phyloP scores from a whole-genome alignment of 73 alveolate genomes.

The Durusdinium trenchii region DNA sequence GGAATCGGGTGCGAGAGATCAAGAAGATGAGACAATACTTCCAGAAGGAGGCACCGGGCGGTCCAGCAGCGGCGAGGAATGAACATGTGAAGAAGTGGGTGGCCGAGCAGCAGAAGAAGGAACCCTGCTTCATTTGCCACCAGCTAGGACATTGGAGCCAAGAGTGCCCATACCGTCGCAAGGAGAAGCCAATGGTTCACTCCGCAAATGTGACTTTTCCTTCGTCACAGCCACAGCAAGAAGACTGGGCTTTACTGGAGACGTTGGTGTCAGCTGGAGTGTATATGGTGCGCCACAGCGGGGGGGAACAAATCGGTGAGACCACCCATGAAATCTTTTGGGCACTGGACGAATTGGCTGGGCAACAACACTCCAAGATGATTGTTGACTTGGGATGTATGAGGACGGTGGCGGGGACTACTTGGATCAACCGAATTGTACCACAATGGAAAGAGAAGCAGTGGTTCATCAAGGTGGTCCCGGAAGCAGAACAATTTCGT shows the following conservation, averaged over 20 bases:
- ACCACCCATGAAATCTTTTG: not conserved
- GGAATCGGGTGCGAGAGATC: not conserved
- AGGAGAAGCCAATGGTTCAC: no score
- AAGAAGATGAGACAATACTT: conserved; percentile 21
- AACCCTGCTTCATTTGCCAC: no score
- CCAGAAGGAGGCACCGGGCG: conserved; percentile 11
- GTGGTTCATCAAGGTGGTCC: no score
- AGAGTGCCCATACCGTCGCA: no score
- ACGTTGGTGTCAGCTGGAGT: not conserved
- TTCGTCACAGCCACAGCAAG: no score
- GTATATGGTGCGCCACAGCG: not conserved
- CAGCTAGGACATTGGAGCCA: no score
- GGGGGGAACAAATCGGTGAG: not conserved
- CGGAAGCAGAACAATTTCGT: no score
- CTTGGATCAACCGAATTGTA: not conserved
- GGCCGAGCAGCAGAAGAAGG: no score
- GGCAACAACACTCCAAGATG: not conserved
- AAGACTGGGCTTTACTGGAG: not conserved
- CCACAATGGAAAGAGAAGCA: not conserved
- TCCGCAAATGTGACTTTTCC: no score
- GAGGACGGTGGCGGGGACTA: conserved; percentile 16
- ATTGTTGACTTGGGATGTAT: not conserved
- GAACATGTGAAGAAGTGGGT: no score
- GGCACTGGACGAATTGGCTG: not conserved
- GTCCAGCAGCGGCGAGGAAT: not conserved